Percentiles rank a stretch among this genome's conserved stretches.
Conservation (phyloP, 768 basidiomycete species). For the Phylloporus sp. region DNA sequence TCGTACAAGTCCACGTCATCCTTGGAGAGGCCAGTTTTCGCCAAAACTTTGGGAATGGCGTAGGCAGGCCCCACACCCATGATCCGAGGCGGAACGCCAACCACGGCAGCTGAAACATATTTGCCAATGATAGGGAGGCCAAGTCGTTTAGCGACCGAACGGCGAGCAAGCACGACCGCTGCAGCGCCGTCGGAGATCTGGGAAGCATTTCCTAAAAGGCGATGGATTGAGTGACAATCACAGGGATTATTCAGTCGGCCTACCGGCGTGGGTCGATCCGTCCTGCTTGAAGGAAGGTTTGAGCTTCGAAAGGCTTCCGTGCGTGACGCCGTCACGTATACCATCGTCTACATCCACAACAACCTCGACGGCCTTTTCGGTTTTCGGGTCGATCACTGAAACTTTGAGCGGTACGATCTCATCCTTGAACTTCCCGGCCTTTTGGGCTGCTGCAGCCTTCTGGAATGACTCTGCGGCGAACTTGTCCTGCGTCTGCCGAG, state of each 20-base stretch:
- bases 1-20: constrained; percentile 86
- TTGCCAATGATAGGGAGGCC: constrained; percentile 87
- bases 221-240: constrained; percentile 2
- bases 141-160: constrained; percentile 74
- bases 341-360: constrained; percentile 82
- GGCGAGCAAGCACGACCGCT: constrained; percentile 77
- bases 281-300: constrained; percentile 81
- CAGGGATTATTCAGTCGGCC: constrained; percentile 8
- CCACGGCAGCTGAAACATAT: constrained; percentile 61
- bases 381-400: constrained; percentile 66
- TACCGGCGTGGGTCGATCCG: constrained; percentile 71
- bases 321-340: constrained; percentile 78
- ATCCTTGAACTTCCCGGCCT: constrained; percentile 72
- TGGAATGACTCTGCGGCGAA: constrained; percentile 84
- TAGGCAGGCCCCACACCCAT: constrained; percentile 92
- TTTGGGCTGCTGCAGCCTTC: constrained; percentile 76
- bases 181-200: constrained; percentile 93
- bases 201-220: constrained; percentile 60
- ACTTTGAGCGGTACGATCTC: constrained; percentile 83
- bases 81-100: constrained; percentile 81
- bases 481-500: constrained; percentile 73
- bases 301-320: constrained; percentile 70
- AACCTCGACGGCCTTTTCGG: constrained; percentile 59
- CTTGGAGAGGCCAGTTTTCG: constrained; percentile 56
- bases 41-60: constrained; percentile 75